phyloP scores from a whole-genome alignment of 73 alveolate genomes.

The Tetrahymena thermophila region DNA sequence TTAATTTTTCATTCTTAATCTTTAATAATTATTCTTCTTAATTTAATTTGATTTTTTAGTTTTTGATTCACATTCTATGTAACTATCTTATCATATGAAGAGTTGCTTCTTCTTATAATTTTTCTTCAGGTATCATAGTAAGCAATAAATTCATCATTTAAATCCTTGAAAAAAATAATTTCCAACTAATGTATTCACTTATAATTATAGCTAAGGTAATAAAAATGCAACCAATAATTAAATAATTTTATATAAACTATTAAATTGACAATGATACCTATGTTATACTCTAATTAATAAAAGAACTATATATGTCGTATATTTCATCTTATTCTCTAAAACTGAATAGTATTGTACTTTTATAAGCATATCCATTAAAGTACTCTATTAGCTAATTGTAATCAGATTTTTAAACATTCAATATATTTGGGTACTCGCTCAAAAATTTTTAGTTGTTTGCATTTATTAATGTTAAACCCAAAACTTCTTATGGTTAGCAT shows the following conservation, averaged over 20 bases:
- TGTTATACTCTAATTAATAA: neutral
- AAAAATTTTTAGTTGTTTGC: neutral
- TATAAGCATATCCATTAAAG: neutral
- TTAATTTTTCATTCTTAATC: too few relatives aligned
- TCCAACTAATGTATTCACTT: neutral
- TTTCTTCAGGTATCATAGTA: neutral
- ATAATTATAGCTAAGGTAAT: neutral
- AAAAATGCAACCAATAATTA: neutral
- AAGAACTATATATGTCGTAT: neutral
- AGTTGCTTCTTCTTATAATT: neutral
- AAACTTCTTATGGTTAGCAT: neutral
- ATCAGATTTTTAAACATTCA: neutral
- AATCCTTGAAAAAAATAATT: neutral
- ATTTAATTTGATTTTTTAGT: too few relatives aligned
- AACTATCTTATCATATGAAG: neutral
- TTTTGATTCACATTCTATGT: neutral
- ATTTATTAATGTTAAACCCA: neutral
- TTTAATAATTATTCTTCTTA: too few relatives aligned
- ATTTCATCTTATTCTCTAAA: neutral
- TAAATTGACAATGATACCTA: neutral
- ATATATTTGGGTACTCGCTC: neutral
- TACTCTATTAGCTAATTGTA: neutral
- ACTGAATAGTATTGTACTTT: neutral
- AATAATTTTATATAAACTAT: neutral
- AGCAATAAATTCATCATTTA: neutral